These are phyloP conservation scores for Symmetrospora coprosmae DNA, from an alignment of 768 basidiomycete species.

Conservation along the genomic window DNA sequence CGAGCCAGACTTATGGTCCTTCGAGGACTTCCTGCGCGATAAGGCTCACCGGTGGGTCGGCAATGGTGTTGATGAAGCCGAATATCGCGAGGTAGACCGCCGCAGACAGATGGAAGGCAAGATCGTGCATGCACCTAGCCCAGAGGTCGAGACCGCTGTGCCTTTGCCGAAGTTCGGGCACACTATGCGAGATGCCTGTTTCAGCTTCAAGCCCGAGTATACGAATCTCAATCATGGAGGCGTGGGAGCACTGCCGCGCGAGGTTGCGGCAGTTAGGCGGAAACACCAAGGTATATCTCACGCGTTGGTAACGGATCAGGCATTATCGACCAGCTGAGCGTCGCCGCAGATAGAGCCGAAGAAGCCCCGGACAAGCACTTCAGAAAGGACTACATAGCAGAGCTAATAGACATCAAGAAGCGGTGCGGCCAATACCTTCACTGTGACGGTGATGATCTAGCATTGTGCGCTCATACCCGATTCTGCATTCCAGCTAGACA, in stretches of 20 bases:
- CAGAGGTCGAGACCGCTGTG: background rate
- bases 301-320: background rate
- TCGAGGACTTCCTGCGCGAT: conserved; percentile 60
- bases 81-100: conserved; percentile 48
- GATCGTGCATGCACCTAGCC: background rate
- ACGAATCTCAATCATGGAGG: conserved; percentile 29
- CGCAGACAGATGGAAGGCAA: conserved; percentile 40
- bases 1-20: conserved; percentile 58
- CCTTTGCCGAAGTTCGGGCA: conserved; percentile 19
- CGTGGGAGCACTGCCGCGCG: conserved; percentile 23
- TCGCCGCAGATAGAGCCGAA: background rate
- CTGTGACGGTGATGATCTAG: conserved; percentile 26
- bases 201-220: conserved; percentile 22
- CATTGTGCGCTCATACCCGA: conserved; percentile 24
- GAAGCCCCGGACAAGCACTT: conserved; percentile 25
- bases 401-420: background rate
- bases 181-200: conserved; percentile 24
- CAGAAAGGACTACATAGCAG: conserved; percentile 3
- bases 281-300: background rate
- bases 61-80: conserved; percentile 34
- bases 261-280: conserved; percentile 14
- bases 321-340: background rate
- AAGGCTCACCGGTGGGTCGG: conserved; percentile 69
- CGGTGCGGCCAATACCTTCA: conserved; percentile 22
- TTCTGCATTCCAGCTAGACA: no score